Conservation (phyloP, 1,139 yeast genomes). For the Nakaseomyces nivariensis region DNA sequence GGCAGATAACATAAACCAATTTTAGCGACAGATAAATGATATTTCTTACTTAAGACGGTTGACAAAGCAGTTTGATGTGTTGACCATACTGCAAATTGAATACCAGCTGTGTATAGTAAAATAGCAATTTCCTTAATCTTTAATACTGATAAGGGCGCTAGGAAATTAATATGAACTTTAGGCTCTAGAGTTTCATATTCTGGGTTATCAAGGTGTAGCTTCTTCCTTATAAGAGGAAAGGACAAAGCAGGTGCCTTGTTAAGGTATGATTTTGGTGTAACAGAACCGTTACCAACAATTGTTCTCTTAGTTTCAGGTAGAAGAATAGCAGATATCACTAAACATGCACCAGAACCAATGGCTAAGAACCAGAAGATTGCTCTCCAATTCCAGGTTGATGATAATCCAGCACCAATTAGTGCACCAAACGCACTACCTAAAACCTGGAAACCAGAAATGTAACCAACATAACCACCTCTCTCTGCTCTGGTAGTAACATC, state of each 20-base stretch:
- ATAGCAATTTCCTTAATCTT: conserved; percentile 30
- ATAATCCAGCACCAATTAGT: conserved; percentile 57
- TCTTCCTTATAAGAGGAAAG: conserved; percentile 16
- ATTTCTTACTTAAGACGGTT: conserved; percentile 39
- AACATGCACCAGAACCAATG: conserved; percentile 42
- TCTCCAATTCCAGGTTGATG: conserved; percentile 57
- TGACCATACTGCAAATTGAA: conserved; percentile 63
- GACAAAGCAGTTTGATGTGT: conserved; percentile 57
- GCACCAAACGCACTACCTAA: conserved; percentile 74
- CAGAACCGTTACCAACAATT: conserved; percentile 58
- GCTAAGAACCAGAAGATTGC: conserved; percentile 69
- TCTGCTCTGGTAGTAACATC: conserved; percentile 53
- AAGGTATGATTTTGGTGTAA: conserved; percentile 34
- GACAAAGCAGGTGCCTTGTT: conserved; percentile 38
- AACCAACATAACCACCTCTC: conserved; percentile 57
- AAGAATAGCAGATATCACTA: conserved; percentile 32
- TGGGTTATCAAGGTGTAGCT: conserved; percentile 27
- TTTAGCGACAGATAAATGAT: conserved; percentile 41
- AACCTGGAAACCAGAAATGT: conserved; percentile 52
- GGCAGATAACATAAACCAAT: conserved; percentile 58
- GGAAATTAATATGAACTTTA: conserved; percentile 29
- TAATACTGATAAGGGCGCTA: conserved; percentile 40
- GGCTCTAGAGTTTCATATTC: conserved; percentile 28
- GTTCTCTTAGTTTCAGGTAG: conserved; percentile 67
- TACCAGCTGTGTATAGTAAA: conserved; percentile 43